A percentile compares a stretch with the other conserved stretches of the same genome.
Conservation (phyloP, 495 filamentous ascomycete genomes). For the Lichenothelia convexa region DNA sequence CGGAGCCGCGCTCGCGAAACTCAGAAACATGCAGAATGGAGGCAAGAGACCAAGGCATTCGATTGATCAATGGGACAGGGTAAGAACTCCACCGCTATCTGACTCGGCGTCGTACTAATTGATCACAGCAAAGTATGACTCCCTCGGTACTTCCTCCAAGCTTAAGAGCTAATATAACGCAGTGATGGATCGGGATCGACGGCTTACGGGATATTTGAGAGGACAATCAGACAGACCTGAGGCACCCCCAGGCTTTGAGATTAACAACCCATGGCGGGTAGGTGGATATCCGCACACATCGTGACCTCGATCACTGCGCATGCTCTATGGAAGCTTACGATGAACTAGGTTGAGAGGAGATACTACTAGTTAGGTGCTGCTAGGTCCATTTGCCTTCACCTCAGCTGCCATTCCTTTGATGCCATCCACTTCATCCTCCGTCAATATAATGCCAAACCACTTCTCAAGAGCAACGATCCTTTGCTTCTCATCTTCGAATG, state of each 20-base stretch:
- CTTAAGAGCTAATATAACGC: conserved; percentile 2
- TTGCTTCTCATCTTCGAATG: conserved; percentile 17
- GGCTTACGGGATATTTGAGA: conserved; percentile 69
- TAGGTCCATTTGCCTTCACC: no score
- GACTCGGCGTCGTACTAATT: conserved; percentile 24
- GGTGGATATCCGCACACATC: no score
- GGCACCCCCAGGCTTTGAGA: conserved; percentile 75
- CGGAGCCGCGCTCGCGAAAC: conserved; percentile 53
- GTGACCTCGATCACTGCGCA: no score
- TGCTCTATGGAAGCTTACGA: no score
- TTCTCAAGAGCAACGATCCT: conserved; percentile 15
- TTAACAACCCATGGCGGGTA: conserved; percentile 93
- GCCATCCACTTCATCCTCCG: conserved; percentile 12
- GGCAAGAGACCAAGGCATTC: conserved; percentile 72
- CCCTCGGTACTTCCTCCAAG: conserved; percentile 5
- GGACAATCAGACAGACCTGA: conserved; percentile 66
- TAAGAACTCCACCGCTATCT: conserved; percentile 26
- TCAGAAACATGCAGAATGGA: conserved; percentile 68
- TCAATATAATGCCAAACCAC: conserved; percentile 15
- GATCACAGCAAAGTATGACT: conserved; percentile 52
- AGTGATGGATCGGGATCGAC: conserved; percentile 96
- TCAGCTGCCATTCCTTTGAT: conserved; percentile 14
- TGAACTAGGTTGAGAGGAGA: no score
- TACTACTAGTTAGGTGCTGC: no score
- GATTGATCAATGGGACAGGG: conserved; percentile 82